Evolutionary conservation across 441 rosid species (phyloP).

Genomic region (Populus hybrid): DNA sequence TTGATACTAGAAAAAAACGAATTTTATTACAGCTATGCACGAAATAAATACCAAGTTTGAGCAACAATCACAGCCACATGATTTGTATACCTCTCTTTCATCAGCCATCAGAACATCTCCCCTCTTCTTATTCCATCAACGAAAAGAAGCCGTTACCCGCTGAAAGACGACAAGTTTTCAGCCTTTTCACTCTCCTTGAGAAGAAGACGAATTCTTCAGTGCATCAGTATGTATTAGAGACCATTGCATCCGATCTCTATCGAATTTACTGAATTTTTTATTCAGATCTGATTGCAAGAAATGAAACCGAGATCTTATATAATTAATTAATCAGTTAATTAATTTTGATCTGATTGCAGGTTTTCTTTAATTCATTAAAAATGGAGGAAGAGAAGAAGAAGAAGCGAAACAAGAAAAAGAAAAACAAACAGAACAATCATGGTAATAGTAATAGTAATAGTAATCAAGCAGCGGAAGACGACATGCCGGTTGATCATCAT

Average conservation of each 20-base stretch:
- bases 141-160: background rate
- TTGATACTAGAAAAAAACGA: too few species aligned
- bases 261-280: background rate
- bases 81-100: background rate
- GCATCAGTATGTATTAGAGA: background rate
- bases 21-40: too few species aligned
- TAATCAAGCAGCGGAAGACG: background rate
- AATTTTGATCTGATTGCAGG: background rate
- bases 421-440: slow-evolving; percentile 33
- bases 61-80: background rate
- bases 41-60: background rate
- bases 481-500: background rate
- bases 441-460: background rate
- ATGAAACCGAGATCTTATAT: background rate
- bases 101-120: background rate
- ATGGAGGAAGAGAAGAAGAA: slow-evolving; percentile 62
- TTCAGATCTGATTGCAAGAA: background rate
- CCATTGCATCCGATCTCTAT: background rate
- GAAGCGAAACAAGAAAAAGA: slow-evolving; percentile 60
- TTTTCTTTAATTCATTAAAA: background rate
- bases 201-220: background rate
- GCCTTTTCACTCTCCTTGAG: background rate
- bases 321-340: background rate
- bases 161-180: background rate
- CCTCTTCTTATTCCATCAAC: background rate